Base-by-base conservation (phyloP, 148 eudicot genomes). In the Salicornia ramosissima region DNA sequence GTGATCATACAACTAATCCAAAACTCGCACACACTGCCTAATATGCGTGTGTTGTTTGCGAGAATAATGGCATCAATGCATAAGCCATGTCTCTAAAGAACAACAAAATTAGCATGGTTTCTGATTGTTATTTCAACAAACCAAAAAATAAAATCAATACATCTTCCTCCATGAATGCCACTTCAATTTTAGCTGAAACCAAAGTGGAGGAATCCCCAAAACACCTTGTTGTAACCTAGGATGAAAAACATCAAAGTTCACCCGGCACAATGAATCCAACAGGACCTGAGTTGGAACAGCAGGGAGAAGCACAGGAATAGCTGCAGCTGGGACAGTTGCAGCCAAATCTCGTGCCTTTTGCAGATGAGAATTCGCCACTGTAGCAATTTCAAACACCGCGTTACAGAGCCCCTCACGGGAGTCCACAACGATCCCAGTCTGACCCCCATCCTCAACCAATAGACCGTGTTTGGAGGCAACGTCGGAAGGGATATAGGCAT, bases 341-440 rank as follows among this genome's bases (percentile, higher is more conserved):
- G 92, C 83, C 80, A 93, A 70, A 10, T 83, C 77, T 4, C 97
- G 89, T 39, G 98, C 98, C 72, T 93, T 93, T 77, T 82, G 76
- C 43, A 90, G 71, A 81, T 93, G 96, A 8, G 90, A 71, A 72
- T 93, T 86, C 26, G 98, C 98, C 42, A 80, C 87, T 36, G 98
- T 85, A 11, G 98, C 95, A 83, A 93, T 88, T 63, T 93, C 98
- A 69, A 86, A 93, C 45, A 88, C 91, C 0, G 86, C 96, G 74
- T 86, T 74, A 63, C 85, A 77, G 33, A 93, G 77, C n/a, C 74
- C 80, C 76, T 87, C 95, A 46, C 83, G 87, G 24, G 85, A 84
- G 66, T 93, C 90, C 71, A 80, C 58, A 39, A 76, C 75, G 42
- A 83, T 77, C 68, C 86, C 90, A 0, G 67, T 54, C 64, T 73